Evolutionary conservation across 331 rosid genomes (phyloP).

Genomic region (Prunus yedoensis): DNA sequence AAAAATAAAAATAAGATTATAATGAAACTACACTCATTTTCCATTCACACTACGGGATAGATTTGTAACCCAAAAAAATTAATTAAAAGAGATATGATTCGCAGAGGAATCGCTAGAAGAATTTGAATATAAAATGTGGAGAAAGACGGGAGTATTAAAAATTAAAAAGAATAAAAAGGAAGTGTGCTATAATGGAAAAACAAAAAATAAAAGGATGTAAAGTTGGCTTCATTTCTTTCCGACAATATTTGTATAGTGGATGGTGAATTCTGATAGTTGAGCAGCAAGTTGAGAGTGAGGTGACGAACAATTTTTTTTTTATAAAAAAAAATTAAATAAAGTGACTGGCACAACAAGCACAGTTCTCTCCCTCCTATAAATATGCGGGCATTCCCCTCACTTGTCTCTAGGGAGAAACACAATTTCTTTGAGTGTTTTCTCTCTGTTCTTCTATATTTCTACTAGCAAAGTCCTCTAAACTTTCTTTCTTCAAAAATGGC

Average conservation of each 20-base stretch:
- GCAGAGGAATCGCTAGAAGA: slow-evolving; percentile 11
- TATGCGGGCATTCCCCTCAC: slow-evolving; percentile 12
- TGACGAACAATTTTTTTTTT: not conserved
- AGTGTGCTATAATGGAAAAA: not conserved
- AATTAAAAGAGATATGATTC: slow-evolving; percentile 2
- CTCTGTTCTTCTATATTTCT: slow-evolving; percentile 23
- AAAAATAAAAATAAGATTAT: not conserved
- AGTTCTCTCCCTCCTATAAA: slow-evolving; percentile 38
- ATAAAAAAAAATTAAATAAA: not conserved
- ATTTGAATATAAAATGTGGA: not conserved
- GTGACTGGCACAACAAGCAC: not conserved
- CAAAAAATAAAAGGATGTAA: not conserved
- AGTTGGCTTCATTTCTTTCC: slow-evolving; percentile 2
- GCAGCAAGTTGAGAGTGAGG: slow-evolving; percentile 9
- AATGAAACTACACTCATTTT: slow-evolving; percentile 18
- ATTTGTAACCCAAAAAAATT: not conserved
- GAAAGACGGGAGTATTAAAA: not conserved
- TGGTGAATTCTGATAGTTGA: not conserved
- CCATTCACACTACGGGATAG: not conserved
- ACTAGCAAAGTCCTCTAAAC: not conserved
- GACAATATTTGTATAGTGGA: slow-evolving; percentile 14
- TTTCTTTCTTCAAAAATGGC: slow-evolving; percentile 19
- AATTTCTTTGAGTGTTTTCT: slow-evolving; percentile 31
- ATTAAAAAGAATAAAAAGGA: not conserved
- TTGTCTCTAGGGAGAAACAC: slow-evolving; percentile 42